Evolutionary conservation across 164 flowering plant genomes (phyloP).

Genomic region (Annona squamosa): DNA sequence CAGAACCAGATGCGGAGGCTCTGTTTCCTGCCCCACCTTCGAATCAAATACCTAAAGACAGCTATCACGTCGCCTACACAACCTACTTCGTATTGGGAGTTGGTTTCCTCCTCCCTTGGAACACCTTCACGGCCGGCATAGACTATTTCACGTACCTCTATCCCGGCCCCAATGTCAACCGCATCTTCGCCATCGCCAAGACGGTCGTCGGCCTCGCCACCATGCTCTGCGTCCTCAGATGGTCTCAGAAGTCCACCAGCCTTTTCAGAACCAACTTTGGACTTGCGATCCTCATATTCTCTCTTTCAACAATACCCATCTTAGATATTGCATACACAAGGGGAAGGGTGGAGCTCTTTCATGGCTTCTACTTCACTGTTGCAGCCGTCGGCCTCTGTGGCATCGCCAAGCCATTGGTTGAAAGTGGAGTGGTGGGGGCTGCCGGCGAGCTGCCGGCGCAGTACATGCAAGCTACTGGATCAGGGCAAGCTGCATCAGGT

Average conservation of each 20-base stretch:
- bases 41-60: slow-evolving; percentile 42
- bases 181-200: slow-evolving; percentile 69
- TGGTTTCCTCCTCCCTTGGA: slow-evolving; percentile 92
- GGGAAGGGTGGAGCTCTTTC: slow-evolving; percentile 55
- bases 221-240: slow-evolving; percentile 38
- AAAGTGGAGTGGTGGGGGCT: slow-evolving; percentile 68
- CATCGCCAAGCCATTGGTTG: slow-evolving; percentile 77
- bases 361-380: slow-evolving; percentile 65
- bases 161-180: slow-evolving; percentile 70
- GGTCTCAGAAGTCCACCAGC: slow-evolving; percentile 41
- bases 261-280: slow-evolving; percentile 65
- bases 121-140: slow-evolving; percentile 94
- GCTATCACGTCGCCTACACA: slow-evolving; percentile 68
- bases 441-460: slow-evolving; percentile 88
- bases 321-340: slow-evolving; percentile 57
- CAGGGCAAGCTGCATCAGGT: slow-evolving; percentile 98
- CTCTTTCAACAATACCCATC: slow-evolving; percentile 62
- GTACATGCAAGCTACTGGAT: slow-evolving; percentile 88
- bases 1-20: not conserved
- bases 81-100: slow-evolving; percentile 74
- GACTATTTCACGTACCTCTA: slow-evolving; percentile 89
- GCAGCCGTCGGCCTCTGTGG: slow-evolving; percentile 56
- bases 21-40: slow-evolving; percentile 13
- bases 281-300: slow-evolving; percentile 40
- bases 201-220: slow-evolving; percentile 47